These are phyloP conservation scores for Candida fluviatilis DNA, from an alignment of 805 yeast genomes.

Conservation along the genomic window DNA sequence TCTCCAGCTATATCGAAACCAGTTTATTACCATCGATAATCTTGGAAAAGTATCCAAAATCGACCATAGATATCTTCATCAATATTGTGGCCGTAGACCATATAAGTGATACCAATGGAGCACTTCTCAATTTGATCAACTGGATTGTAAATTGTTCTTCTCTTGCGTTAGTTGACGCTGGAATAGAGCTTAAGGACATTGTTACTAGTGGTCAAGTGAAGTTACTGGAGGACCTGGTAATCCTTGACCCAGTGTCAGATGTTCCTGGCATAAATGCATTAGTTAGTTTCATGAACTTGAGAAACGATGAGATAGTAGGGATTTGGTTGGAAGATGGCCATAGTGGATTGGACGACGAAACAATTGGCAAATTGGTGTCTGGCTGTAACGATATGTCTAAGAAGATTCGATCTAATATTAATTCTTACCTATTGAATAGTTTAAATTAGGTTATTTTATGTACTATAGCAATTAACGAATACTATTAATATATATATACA, in stretches of 20 bases:
- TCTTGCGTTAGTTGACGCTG: conserved; percentile 79
- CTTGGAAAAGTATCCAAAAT: conserved; percentile 79
- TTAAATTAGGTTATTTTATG: too few species aligned
- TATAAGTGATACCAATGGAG: conserved; percentile 15
- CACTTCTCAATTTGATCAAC: conserved; percentile 37
- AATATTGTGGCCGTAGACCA: conserved; percentile 53
- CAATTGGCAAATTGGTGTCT: conserved; percentile 27
- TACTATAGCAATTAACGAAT: too few species aligned
- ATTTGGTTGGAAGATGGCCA: conserved; percentile 39
- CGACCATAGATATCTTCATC: conserved; percentile 76
- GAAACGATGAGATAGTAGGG: conserved; percentile 56
- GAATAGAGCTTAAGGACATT: conserved; percentile 73
- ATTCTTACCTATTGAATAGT: conserved; percentile 34
- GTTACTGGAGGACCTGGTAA: conserved; percentile 10
- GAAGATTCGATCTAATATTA: conserved; percentile 41
- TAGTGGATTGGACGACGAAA: conserved; percentile 21
- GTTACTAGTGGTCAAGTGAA: conserved; percentile 61
- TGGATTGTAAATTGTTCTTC: conserved; percentile 62
- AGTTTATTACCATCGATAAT: conserved; percentile 51
- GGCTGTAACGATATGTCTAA: conserved; percentile 43
- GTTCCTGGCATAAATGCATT: conserved; percentile 31
- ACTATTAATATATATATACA: too few species aligned
- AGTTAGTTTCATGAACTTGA: conserved; percentile 51
- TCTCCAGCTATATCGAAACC: conserved; percentile 49
- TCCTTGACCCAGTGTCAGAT: conserved; percentile 16